Percentiles rank a stretch among this genome's conserved stretches.
Conservation (phyloP, 495 filamentous ascomycete species). For the Penicillium bovifimosum region DNA sequence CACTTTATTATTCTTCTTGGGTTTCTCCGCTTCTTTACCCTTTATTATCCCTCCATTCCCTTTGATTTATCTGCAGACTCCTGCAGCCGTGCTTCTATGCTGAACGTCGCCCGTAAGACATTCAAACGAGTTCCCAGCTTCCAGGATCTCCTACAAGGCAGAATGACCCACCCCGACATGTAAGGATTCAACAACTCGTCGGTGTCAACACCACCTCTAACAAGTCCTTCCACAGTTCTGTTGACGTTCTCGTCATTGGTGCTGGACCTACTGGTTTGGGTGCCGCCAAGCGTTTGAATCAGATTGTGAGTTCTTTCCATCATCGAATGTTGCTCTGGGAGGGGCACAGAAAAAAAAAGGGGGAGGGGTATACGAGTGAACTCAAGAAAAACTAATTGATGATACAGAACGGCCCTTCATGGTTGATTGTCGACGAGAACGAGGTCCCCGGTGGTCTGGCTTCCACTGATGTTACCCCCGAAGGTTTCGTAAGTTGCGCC, state of each 20-base stretch:
- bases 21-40: constrained; percentile 12
- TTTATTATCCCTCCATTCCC: constrained; percentile 21
- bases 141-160: constrained; percentile 55
- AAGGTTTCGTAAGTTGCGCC: constrained; percentile 83
- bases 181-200: constrained; percentile 23
- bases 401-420: constrained; percentile 76
- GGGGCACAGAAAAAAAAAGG: constrained; percentile 13
- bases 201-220: constrained; percentile 10
- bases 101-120: constrained; percentile 47
- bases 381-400: constrained; percentile 5
- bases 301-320: constrained; percentile 62
- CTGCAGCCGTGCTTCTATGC: constrained; percentile 43
- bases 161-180: constrained; percentile 53
- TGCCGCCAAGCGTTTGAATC: constrained; percentile 94
- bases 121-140: constrained; percentile 55
- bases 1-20: constrained; percentile 19
- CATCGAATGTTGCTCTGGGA: constrained; percentile 9
- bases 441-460: constrained; percentile 94
- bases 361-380: constrained; percentile 17
- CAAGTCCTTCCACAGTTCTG: constrained; percentile 53
- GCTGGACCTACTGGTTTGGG: constrained; percentile 95
- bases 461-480: constrained; percentile 90
- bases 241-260: constrained; percentile 97
- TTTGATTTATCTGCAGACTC: constrained; percentile 19
- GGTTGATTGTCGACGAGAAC: constrained; percentile 92